Evolutionary conservation across 495 filamentous ascomycete genomes (phyloP), one percentile per base, ranked within the genome.

Genomic region (Symbiotaphrina buchneri): DNA sequence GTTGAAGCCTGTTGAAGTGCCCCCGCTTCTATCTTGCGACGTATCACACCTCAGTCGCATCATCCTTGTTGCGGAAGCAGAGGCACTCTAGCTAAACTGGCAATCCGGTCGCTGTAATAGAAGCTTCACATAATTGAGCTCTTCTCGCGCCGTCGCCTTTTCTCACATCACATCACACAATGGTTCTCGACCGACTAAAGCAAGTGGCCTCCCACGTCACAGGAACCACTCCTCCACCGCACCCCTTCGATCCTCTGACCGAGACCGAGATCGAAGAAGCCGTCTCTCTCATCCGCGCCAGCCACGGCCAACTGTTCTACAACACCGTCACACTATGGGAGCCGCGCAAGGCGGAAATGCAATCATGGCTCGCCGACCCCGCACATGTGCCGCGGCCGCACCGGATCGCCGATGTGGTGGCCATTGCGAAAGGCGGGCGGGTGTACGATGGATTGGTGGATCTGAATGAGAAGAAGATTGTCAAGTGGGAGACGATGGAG

Each of bases 251-350:
- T 40, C 85, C 85, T 28, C 69, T 95, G 28, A 63, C 67, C 10
- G 63, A 65, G 0, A 42, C 54, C 3, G 84, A 95, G 46, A 92
- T 95, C 39, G 76, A 81, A 44, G 52, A 61, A 5, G 70, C 69
- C 6, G 74, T 85, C 31, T 47, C 61, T 1, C 54, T 82, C 22
- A 55, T 91, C 34, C 68, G 69, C 24, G 68, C 73, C 37, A 66
- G 74, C 34, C 58, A 92, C 52, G 72, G 66, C 31, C 49, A 58
- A 5, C 60, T 91, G 27, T 67, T 67, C 46, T 93, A 83, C 65
- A 92, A 94, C 56, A 78, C 82, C 3, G 71, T 93, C 32, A 74
- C 79, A n/a, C 54, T 91, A 6, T 77, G 66, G 29, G 85, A 93
- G 56, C 84, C 84, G 10, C 70, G 69, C 39, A 93, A 93, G 61